Conservation (phyloP, 768 basidiomycete genomes). For the Pilatotrama ljubarskyi region DNA sequence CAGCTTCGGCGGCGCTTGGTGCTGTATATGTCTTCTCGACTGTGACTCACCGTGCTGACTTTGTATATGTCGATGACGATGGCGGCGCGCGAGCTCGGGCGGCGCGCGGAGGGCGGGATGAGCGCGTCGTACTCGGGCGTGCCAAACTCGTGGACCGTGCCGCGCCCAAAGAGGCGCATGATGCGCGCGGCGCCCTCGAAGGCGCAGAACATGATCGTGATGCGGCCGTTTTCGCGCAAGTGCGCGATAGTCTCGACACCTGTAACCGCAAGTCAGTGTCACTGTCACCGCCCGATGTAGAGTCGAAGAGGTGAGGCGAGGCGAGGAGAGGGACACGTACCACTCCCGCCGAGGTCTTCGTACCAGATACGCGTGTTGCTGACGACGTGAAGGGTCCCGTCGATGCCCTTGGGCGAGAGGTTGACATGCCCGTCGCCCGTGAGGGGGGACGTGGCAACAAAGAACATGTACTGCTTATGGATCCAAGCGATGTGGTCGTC, state of each 20-base stretch:
- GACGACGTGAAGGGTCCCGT: conserved; percentile 60
- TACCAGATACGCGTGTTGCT: conserved; percentile 63
- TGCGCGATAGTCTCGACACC: conserved; percentile 61
- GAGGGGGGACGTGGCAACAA: conserved; percentile 67
- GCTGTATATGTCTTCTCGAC: background rate
- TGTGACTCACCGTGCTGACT: conserved; percentile 46
- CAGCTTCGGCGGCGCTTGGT: background rate
- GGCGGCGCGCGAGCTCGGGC: conserved; percentile 57
- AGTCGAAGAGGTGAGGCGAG: background rate
- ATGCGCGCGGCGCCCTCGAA: conserved; percentile 61
- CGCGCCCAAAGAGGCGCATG: conserved; percentile 55
- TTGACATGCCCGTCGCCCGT: conserved; percentile 58
- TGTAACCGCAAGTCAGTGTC: conserved; percentile 21
- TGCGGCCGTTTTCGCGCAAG: conserved; percentile 59
- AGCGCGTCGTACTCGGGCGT: conserved; percentile 57
- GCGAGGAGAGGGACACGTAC: conserved; percentile 37
- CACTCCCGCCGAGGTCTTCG: conserved; percentile 71
- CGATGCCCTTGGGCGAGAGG: conserved; percentile 62
- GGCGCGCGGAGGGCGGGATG: conserved; percentile 45
- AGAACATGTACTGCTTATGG: conserved; percentile 61
- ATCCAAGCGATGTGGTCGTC: conserved; percentile 58
- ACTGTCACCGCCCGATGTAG: background rate
- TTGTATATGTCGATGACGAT: conserved; percentile 61
- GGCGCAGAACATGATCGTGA: conserved; percentile 61
- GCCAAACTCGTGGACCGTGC: conserved; percentile 61